Conservation (phyloP, 768 basidiomycete species). For the Trametes coccinea region DNA sequence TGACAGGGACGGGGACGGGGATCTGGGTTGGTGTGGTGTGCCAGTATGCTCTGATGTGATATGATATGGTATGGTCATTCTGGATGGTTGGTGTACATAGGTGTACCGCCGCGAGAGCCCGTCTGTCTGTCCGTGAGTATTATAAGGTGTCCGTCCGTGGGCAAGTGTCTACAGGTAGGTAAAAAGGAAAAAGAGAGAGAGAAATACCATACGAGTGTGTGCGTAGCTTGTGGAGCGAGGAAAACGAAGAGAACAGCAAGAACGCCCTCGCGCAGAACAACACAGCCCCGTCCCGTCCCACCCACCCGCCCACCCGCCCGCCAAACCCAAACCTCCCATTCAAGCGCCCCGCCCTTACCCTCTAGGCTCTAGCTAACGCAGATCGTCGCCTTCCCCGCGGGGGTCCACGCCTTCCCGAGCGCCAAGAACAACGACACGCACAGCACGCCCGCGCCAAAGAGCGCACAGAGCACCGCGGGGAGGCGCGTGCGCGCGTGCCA, state of each 20-base stretch:
- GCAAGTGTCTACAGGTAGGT: neutral
- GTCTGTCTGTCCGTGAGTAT: neutral
- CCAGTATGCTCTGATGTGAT: neutral
- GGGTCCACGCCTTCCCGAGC: slow-evolving; percentile 75
- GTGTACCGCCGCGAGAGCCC: neutral
- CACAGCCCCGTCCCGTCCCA: too few relatives aligned
- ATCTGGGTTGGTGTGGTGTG: neutral
- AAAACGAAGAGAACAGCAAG: too few relatives aligned
- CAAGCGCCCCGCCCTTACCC: too few relatives aligned
- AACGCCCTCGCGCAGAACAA: too few relatives aligned
- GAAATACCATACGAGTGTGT: neutral
- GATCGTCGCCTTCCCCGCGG: slow-evolving; percentile 68
- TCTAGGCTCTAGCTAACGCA: slow-evolving; percentile 48
- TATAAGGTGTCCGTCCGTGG: neutral
- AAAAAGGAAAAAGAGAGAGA: neutral
- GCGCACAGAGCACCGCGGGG: slow-evolving; percentile 69
- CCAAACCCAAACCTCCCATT: neutral
- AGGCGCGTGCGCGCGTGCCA: slow-evolving; percentile 75
- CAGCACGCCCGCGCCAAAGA: slow-evolving; percentile 79
- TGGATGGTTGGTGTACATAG: neutral
- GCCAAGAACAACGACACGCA: slow-evolving; percentile 75
- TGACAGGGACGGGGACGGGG: too few relatives aligned
- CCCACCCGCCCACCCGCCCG: too few relatives aligned
- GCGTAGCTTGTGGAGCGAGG: neutral
- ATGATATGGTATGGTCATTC: neutral